Percentiles rank a stretch among this genome's conserved stretches.
Conservation (phyloP, 176 grass and related monocot genomes). For the Themeda triandra region DNA sequence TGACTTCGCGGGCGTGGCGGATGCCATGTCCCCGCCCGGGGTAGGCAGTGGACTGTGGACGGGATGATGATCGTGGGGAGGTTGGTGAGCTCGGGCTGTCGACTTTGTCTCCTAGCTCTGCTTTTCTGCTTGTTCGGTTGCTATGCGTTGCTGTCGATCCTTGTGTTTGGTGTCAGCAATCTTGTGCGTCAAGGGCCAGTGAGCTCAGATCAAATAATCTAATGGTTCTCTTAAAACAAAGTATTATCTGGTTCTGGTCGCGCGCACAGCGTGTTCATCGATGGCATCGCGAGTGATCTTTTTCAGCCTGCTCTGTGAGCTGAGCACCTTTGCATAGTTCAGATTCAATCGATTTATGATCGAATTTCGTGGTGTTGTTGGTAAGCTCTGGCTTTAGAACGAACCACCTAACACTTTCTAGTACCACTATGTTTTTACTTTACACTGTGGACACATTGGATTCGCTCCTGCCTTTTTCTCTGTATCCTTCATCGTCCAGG, state of each 20-base stretch:
- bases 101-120: slow-evolving; percentile 5
- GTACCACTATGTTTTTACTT: slow-evolving; percentile 16
- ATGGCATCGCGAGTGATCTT: background rate
- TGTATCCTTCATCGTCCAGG: slow-evolving; percentile 24
- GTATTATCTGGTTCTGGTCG: background rate
- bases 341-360: background rate
- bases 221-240: background rate
- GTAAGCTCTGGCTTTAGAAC: background rate
- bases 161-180: slow-evolving; percentile 16
- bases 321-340: background rate
- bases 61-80: background rate
- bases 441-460: background rate
- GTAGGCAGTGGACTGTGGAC: slow-evolving; percentile 13
- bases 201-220: background rate
- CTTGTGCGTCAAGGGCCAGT: slow-evolving; percentile 6
- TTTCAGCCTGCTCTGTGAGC: background rate
- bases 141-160: slow-evolving; percentile 9
- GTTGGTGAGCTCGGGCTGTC: slow-evolving; percentile 38
- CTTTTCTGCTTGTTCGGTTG: slow-evolving; percentile 2
- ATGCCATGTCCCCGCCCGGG: slow-evolving; percentile 32
- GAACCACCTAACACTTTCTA: background rate
- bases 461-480: slow-evolving; percentile 4
- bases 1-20: slow-evolving; percentile 16
- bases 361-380: background rate
- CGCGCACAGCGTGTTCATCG: background rate